Conservation (phyloP, 352 stramenopile species). For the Globisporangium paroecandrum region DNA sequence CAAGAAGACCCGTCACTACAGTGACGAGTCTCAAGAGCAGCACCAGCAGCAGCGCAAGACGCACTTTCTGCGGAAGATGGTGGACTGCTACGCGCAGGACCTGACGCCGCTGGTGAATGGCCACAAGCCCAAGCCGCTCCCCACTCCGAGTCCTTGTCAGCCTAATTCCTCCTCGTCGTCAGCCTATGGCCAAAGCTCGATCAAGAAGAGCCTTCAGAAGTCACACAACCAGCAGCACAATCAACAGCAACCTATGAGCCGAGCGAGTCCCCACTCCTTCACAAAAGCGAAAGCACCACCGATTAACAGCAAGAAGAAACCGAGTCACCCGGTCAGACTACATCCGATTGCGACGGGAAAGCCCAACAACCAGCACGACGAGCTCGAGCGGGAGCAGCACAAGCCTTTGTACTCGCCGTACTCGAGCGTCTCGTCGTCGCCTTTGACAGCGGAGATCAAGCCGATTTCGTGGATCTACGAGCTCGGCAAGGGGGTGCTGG, state of each 20-base stretch:
- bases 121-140: constrained; percentile 42
- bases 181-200: neutral
- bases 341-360: constrained; percentile 23
- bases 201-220: neutral
- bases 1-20: neutral
- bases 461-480: constrained; percentile 51
- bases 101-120: constrained; percentile 54
- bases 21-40: constrained; percentile 12
- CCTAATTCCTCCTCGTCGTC: neutral
- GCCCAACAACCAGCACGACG: constrained; percentile 25
- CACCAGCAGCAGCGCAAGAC: constrained; percentile 28
- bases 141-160: constrained; percentile 19
- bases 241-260: neutral
- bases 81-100: constrained; percentile 62
- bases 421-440: constrained; percentile 12
- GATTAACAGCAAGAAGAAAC: constrained; percentile 14
- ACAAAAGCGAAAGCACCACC: neutral
- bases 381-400: constrained; percentile 17
- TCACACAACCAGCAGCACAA: constrained; percentile 7
- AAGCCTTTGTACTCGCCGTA: constrained; percentile 1
- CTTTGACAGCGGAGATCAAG: constrained; percentile 64
- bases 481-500: constrained; percentile 35
- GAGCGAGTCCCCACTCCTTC: neutral
- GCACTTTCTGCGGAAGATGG: constrained; percentile 23
- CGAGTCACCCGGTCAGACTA: constrained; percentile 20